A percentile compares a stretch with the other conserved stretches of the same genome.
phyloP scores from a whole-genome alignment of 805 yeast species.

The Candida multigemmis region DNA sequence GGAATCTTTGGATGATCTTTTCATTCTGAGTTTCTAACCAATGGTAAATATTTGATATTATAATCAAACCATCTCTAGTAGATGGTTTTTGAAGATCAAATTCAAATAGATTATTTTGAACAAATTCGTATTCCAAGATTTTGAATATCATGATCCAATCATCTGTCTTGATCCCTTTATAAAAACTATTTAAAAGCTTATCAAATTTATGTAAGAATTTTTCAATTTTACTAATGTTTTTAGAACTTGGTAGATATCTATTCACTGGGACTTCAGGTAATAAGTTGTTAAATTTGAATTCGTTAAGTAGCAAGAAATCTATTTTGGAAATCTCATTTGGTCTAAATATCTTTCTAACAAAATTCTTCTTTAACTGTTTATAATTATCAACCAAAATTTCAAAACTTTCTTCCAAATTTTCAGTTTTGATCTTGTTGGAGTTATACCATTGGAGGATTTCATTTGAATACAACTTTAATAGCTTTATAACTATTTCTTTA shows the following conservation, averaged over 20 bases:
- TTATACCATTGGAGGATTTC: constrained; percentile 48
- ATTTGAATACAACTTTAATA: constrained; percentile 59
- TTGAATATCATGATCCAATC: constrained; percentile 81
- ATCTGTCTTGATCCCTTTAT: constrained; percentile 45
- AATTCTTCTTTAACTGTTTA: constrained; percentile 57
- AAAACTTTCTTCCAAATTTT: constrained; percentile 22
- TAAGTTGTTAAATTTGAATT: constrained; percentile 31
- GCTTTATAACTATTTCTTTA: constrained; percentile 50
- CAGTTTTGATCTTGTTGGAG: constrained; percentile 27
- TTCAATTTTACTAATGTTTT: constrained; percentile 43
- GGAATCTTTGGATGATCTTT: constrained; percentile 40
- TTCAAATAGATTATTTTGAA: constrained; percentile 49
- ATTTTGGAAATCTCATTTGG: constrained; percentile 39
- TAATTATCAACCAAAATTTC: constrained; percentile 39
- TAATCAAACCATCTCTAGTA: constrained; percentile 45
- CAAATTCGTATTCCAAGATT: constrained; percentile 59
- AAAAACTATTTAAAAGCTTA: constrained; percentile 46
- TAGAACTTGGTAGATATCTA: constrained; percentile 35
- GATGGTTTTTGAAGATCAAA: constrained; percentile 33
- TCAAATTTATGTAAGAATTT: constrained; percentile 59
- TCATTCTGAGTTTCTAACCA: constrained; percentile 54
- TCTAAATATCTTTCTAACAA: constrained; percentile 61
- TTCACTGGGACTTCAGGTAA: constrained; percentile 39
- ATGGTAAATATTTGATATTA: constrained; percentile 57
- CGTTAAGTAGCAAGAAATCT: constrained; percentile 27